Evolutionary conservation across 495 filamentous ascomycete species (phyloP).

Genomic region (Neurospora sp.): DNA sequence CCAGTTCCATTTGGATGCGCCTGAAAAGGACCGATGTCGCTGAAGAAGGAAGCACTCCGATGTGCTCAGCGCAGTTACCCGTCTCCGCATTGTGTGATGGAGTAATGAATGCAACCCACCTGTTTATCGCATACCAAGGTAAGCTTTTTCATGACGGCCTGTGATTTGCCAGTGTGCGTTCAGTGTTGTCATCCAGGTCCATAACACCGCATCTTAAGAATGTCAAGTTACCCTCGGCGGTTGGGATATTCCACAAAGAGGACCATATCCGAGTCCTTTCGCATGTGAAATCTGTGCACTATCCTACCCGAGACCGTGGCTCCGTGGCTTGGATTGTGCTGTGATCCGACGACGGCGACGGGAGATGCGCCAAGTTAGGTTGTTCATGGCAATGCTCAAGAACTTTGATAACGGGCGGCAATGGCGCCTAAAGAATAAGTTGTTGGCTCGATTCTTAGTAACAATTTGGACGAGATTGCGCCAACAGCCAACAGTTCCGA

Average conservation of each 20-base stretch:
- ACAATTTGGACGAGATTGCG: background rate
- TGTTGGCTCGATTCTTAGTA: background rate
- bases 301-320: background rate
- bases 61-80: background rate
- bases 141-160: background rate
- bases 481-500: background rate
- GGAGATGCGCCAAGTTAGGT: background rate
- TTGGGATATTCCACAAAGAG: background rate
- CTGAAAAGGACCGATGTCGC: background rate
- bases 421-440: background rate
- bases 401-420: background rate
- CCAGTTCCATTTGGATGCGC: background rate
- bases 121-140: background rate
- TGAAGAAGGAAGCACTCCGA: background rate
- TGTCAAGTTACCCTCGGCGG: background rate
- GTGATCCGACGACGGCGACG: background rate
- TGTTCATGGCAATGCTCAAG: background rate
- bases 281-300: too few species aligned
- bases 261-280: background rate
- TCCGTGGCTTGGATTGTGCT: background rate
- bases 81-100: background rate
- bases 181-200: background rate
- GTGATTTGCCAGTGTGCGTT: background rate
- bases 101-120: background rate
- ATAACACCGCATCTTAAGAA: background rate